Evolutionary conservation across 352 stramenopile species (phyloP).

Genomic region (Paralagenidium karlingii): DNA sequence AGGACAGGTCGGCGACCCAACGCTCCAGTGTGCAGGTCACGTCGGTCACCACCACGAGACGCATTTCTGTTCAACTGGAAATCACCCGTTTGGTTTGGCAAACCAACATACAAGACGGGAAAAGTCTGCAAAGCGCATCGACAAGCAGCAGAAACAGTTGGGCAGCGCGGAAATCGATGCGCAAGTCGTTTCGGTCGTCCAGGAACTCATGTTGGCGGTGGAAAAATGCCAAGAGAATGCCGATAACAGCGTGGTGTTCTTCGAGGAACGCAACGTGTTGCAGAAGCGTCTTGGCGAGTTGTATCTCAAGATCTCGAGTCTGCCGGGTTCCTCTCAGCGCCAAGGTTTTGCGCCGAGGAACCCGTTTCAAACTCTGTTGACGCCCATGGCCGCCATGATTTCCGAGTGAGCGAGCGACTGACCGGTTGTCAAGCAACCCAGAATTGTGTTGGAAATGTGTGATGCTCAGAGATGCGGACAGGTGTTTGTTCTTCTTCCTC

Average conservation of each 20-base stretch:
- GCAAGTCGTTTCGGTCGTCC: conserved; percentile 41
- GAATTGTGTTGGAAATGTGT: too few species aligned
- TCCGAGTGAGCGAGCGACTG: too few species aligned
- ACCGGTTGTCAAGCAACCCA: too few species aligned
- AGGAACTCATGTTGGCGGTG: conserved; percentile 40
- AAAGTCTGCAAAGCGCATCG: conserved; percentile 21
- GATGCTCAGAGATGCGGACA: too few species aligned
- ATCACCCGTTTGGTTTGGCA: too few species aligned
- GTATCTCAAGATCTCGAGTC: conserved; percentile 70
- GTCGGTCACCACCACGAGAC: too few species aligned
- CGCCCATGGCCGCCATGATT: too few species aligned
- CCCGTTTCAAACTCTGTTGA: conserved; percentile 60
- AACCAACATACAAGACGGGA: too few species aligned
- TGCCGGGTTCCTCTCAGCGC: conserved; percentile 76
- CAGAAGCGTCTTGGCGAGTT: conserved; percentile 57
- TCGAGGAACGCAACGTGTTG: conserved; percentile 59
- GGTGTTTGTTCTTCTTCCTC: too few species aligned
- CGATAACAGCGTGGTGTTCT: conserved; percentile 38
- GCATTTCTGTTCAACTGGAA: too few species aligned
- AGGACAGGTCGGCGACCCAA: too few species aligned
- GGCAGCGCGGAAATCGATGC: conserved; percentile 23
- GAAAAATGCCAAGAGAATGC: conserved; percentile 26
- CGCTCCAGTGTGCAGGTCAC: too few species aligned
- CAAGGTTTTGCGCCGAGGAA: conserved; percentile 74
- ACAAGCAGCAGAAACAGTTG: conserved; percentile 47